Evolutionary conservation across 2,329 filamentous ascomycete species (phyloP).

Genomic region (Hypoxylon rubiginosum): DNA sequence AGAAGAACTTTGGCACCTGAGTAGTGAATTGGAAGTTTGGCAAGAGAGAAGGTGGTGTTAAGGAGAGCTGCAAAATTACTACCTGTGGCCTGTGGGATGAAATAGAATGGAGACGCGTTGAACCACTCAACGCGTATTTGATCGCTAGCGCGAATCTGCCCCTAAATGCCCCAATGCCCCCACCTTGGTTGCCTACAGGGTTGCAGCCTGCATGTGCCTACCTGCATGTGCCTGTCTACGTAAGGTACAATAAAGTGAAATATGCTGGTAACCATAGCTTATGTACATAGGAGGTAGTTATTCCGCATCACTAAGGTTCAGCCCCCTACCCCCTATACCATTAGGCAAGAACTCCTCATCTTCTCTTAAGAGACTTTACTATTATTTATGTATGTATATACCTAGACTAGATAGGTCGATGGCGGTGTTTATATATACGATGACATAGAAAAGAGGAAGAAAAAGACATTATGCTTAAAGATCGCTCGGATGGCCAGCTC

Average conservation of each 20-base stretch:
- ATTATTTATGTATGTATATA: conserved; percentile 41
- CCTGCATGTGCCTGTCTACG: background rate
- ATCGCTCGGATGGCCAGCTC: conserved; percentile 43
- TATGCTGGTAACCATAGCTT: too few relatives aligned
- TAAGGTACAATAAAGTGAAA: background rate
- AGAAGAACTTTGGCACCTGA: conserved; percentile 7
- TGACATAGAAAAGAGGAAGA: conserved; percentile 37
- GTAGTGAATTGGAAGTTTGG: conserved; percentile 18
- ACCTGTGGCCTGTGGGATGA: conserved; percentile 36
- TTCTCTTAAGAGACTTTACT: conserved; percentile 22
- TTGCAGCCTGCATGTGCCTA: background rate
- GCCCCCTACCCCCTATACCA: background rate
- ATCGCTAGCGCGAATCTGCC: conserved; percentile 34
- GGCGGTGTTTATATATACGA: conserved; percentile 34
- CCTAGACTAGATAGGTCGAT: conserved; percentile 27
- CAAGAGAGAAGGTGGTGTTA: conserved; percentile 10
- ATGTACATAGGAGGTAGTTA: too few relatives aligned
- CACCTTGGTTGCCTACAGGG: too few relatives aligned
- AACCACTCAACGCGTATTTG: conserved; percentile 38
- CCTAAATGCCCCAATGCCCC: conserved; percentile 30
- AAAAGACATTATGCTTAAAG: conserved; percentile 47
- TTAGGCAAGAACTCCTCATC: conserved; percentile 10
- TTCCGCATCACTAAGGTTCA: too few relatives aligned
- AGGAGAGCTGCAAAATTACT: conserved; percentile 10
- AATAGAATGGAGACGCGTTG: conserved; percentile 35